Percentiles rank a stretch among this genome's conserved stretches.
These are phyloP conservation scores for Cercospora sp. DNA, from an alignment of 2,329 filamentous ascomycete genomes.

Conservation along the genomic window DNA sequence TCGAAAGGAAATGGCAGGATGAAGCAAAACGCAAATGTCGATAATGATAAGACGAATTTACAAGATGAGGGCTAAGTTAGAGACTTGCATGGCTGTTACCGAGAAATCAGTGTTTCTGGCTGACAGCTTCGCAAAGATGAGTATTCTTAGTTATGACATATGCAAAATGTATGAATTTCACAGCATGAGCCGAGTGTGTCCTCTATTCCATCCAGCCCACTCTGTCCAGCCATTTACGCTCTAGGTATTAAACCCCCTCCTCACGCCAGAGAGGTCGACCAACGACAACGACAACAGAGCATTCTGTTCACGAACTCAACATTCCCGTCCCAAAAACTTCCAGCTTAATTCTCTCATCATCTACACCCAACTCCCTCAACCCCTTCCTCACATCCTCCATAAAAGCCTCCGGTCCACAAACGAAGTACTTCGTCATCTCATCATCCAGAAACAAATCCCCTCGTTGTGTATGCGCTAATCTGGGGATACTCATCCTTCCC, in stretches of 20 bases:
- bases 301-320: neutral
- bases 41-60: constrained; percentile 1
- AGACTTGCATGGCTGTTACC: neutral
- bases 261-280: neutral
- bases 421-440: constrained; percentile 62
- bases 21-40: neutral
- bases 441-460: constrained; percentile 58
- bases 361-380: constrained; percentile 59
- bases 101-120: neutral
- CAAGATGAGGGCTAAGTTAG: neutral
- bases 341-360: constrained; percentile 30
- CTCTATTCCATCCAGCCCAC: neutral
- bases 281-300: neutral
- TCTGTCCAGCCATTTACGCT: neutral
- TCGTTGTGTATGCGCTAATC: constrained; percentile 53
- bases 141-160: neutral
- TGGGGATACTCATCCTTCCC: constrained; percentile 52
- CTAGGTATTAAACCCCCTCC: neutral
- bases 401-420: constrained; percentile 70
- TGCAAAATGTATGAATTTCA: neutral
- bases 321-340: constrained; percentile 30
- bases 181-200: neutral
- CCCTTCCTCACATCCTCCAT: constrained; percentile 62
- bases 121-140: neutral
- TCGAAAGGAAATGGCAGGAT: neutral